phyloP scores from a whole-genome alignment of 2,329 filamentous ascomycete species.

The Neofusicoccum umdonicola region DNA sequence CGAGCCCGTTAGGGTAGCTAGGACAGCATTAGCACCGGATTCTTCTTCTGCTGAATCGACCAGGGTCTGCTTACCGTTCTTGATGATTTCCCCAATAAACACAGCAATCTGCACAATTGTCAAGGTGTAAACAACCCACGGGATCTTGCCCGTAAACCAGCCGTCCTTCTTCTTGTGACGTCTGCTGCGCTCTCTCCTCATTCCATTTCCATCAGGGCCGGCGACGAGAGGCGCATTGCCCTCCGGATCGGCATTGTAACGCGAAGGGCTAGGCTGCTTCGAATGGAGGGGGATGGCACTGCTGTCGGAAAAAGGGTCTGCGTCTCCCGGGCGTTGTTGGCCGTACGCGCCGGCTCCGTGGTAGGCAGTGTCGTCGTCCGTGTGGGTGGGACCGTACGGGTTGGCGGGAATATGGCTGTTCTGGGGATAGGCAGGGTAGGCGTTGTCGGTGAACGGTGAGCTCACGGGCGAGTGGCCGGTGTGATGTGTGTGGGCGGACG shows the following conservation, averaged over 20 bases:
- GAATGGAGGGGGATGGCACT: constrained; percentile 48
- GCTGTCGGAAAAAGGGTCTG: constrained; percentile 53
- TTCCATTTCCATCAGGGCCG: constrained; percentile 23
- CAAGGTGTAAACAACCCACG: constrained; percentile 81
- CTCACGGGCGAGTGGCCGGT: constrained; percentile 24
- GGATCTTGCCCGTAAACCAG: constrained; percentile 59
- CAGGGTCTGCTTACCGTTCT: constrained; percentile 62
- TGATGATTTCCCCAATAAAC: constrained; percentile 84
- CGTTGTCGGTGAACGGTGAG: constrained; percentile 66
- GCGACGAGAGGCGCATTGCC: constrained; percentile 30
- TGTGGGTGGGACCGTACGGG: constrained; percentile 54
- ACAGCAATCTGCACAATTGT: constrained; percentile 75
- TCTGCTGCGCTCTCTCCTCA: constrained; percentile 22
- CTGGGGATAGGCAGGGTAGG: constrained; percentile 56
- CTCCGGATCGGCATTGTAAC: constrained; percentile 42
- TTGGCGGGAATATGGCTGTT: constrained; percentile 46
- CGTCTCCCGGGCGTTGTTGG: constrained; percentile 33
- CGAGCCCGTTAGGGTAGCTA: constrained; percentile 73
- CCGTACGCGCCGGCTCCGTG: constrained; percentile 43
- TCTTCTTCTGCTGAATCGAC: background rate
- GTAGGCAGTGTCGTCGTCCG: constrained; percentile 60
- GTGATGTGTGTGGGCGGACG: background rate
- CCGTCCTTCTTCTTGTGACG: constrained; percentile 45
- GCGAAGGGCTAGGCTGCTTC: constrained; percentile 34
- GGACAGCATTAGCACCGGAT: background rate